These are phyloP conservation scores for Cajanus cajan DNA, from an alignment of 306 rosid species.

Conservation along the genomic window DNA sequence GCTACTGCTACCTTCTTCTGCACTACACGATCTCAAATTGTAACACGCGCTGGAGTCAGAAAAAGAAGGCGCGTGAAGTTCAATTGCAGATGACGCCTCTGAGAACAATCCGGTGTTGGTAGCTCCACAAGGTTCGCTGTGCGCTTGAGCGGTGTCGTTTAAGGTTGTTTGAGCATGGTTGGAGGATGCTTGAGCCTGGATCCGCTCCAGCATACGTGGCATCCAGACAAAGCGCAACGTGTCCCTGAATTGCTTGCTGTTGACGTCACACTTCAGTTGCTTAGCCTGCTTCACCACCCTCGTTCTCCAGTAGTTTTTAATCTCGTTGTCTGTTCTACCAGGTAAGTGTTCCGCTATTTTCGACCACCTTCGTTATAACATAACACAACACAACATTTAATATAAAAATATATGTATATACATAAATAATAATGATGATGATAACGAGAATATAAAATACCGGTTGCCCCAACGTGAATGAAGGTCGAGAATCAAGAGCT, in stretches of 20 bases:
- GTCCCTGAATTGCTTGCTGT: conserved; percentile 78
- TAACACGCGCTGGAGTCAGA: conserved; percentile 25
- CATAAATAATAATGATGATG: neutral
- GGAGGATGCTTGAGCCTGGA: conserved; percentile 40
- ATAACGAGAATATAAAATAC: conserved; percentile 20
- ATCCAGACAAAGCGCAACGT: conserved; percentile 81
- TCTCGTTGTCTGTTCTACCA: conserved; percentile 82
- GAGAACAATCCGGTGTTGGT: neutral
- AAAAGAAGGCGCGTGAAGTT: conserved; percentile 23
- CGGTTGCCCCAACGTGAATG: conserved; percentile 69
- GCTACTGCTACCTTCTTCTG: conserved; percentile 16
- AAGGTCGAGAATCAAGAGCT: conserved; percentile 59
- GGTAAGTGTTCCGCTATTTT: conserved; percentile 76
- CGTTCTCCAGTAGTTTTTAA: conserved; percentile 87
- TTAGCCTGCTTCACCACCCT: conserved; percentile 84
- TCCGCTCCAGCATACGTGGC: conserved; percentile 71
- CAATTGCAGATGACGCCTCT: neutral
- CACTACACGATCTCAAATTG: neutral
- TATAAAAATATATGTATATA: too few species aligned
- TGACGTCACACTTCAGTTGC: conserved; percentile 77
- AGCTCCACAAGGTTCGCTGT: neutral
- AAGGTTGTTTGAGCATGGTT: neutral
- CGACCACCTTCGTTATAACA: conserved; percentile 61
- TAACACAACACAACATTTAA: neutral
- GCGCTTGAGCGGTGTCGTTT: neutral